Evolutionary conservation across 2,329 filamentous ascomycete genomes (phyloP), one percentile per base, ranked within the genome.

Genomic region (Sphaceloma murrayae): DNA sequence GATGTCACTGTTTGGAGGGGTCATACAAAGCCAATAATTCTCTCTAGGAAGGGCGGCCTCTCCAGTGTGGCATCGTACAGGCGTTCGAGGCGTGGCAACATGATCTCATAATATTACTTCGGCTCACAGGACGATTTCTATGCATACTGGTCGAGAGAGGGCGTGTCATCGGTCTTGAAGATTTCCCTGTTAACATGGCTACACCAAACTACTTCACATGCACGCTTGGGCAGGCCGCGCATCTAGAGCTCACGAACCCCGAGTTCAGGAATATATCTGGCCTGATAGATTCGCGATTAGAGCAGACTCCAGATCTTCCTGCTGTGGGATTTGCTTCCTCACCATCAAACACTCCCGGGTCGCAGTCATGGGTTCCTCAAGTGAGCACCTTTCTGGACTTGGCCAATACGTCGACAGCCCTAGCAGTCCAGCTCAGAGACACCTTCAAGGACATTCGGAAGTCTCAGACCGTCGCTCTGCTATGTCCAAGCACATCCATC

Each of bases 171-270:
- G n/a, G n/a, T n/a, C n/a, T n/a, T n/a, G n/a, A n/a, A n/a, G n/a
- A n/a, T n/a, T n/a, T n/a, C n/a, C n/a, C n/a, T n/a, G n/a, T n/a
- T n/a, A n/a, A 9, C 19, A 52, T 51, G 47, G 40, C 48, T 34
- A 43, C 55, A 8, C 44, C 53, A 7, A 77, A 72, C 47, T 78
- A 79, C 56, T 80, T 80, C 53, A 70, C 70, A 3, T 80, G 76
- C 56, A 78, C 75, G 0, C 64, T 80, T 2, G 76, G 73, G 1
- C 67, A 79, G 54, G 74, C 74, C 8, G 60, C 63, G 1, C 48
- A 50, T 1, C 50, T 69, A 13, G 65, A 61, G 13, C 31, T 47
- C 3, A 46, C 45, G 2, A 49, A 54, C 7, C 62, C 62, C 21
- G 56, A 58, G 1, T 70, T 66, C 51, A 52, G 59, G 2, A 73